phyloP scores from a whole-genome alignment of 352 stramenopile species.

The Pythium coloratum region DNA sequence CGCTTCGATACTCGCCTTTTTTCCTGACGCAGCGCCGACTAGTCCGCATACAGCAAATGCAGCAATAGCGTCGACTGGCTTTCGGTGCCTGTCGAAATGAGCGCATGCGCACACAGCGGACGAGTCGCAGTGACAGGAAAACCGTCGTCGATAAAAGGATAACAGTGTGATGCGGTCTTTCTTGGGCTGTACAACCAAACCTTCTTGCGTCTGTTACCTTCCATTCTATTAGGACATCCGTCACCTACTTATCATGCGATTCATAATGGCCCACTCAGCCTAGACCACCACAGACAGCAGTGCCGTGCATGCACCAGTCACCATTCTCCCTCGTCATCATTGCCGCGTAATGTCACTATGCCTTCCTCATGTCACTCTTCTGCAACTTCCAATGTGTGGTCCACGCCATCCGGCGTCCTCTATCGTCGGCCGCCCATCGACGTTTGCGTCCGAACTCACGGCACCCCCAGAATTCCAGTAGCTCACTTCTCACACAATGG shows the following conservation, averaged over 20 bases:
- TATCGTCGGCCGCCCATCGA: constrained; percentile 23
- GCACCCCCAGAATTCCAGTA: background rate
- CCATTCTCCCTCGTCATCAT: background rate
- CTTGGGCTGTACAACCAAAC: background rate
- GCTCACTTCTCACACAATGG: constrained; percentile 4
- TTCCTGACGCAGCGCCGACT: background rate
- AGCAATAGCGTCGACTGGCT: background rate
- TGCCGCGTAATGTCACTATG: background rate
- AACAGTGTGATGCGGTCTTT: constrained; percentile 1
- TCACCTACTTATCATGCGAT: no score
- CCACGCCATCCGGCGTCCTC: constrained; percentile 21
- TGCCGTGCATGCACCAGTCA: no score
- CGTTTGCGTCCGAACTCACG: background rate
- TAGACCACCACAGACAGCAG: no score
- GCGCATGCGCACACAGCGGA: background rate
- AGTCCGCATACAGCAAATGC: background rate
- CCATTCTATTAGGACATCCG: no score
- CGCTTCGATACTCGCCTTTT: background rate
- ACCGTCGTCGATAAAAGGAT: background rate
- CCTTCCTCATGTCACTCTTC: constrained; percentile 5
- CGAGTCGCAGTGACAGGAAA: background rate
- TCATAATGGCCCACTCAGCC: no score
- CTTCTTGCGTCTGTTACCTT: no score
- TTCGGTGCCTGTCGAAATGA: background rate
- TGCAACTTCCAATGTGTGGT: constrained; percentile 9